These are phyloP conservation scores for Epichloe sp. DNA, from an alignment of 2,329 filamentous ascomycete species.

Conservation along the genomic window DNA sequence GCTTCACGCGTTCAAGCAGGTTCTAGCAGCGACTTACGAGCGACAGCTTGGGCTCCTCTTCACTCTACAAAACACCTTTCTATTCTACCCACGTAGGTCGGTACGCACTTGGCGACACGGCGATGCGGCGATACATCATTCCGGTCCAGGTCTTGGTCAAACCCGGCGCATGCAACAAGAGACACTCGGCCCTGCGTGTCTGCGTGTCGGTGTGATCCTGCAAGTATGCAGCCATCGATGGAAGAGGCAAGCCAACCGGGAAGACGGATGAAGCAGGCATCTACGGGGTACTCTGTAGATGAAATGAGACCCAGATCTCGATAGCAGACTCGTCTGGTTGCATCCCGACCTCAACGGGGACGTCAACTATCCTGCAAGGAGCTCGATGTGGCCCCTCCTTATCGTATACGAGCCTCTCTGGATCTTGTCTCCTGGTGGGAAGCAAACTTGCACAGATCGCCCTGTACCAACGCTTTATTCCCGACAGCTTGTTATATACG, in stretches of 20 bases:
- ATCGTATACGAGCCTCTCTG: neutral
- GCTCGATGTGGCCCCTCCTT: neutral
- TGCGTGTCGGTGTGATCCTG: neutral
- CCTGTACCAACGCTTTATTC: too few relatives aligned
- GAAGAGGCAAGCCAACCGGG: neutral
- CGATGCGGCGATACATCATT: neutral
- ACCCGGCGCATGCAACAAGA: neutral
- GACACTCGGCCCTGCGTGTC: neutral
- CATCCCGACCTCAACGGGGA: neutral
- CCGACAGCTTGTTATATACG: too few relatives aligned
- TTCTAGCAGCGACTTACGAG: too few relatives aligned
- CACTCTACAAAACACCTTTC: neutral
- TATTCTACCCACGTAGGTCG: too few relatives aligned
- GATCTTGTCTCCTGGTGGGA: neutral
- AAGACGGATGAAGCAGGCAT: neutral
- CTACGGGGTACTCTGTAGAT: neutral
- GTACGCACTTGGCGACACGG: too few relatives aligned
- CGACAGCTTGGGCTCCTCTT: neutral
- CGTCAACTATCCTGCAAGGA: neutral
- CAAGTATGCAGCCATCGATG: neutral
- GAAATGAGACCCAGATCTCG: neutral
- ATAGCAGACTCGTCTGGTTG: neutral
- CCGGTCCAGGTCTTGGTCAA: neutral
- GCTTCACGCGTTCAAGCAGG: neutral
- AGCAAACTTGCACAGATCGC: neutral